These are phyloP conservation scores for Linderniella brevidens DNA, from an alignment of 257 asterid genomes.

Conservation along the genomic window DNA sequence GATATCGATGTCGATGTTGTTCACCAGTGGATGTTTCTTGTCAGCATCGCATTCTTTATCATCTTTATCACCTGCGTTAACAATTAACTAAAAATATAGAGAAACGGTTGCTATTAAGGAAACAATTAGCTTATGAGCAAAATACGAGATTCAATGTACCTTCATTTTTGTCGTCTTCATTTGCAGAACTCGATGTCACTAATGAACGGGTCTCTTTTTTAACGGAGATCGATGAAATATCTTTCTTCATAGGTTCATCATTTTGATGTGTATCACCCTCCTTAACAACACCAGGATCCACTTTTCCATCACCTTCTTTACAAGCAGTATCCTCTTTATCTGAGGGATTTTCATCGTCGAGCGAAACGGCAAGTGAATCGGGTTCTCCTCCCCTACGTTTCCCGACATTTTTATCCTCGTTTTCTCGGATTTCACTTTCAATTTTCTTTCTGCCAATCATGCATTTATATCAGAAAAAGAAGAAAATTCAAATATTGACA, in stretches of 20 bases:
- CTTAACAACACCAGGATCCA: slow-evolving; percentile 24
- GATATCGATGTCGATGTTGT: slow-evolving; percentile 19
- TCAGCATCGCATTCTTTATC: slow-evolving; percentile 15
- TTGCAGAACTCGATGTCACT: slow-evolving; percentile 18
- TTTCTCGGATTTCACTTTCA: slow-evolving; percentile 24
- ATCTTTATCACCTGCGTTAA: slow-evolving; percentile 23
- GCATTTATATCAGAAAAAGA: slow-evolving; percentile 15
- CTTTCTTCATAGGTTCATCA: slow-evolving; percentile 33
- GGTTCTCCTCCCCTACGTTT: slow-evolving; percentile 27
- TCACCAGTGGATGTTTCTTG: slow-evolving; percentile 21
- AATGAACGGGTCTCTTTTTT: slow-evolving; percentile 29
- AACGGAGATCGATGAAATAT: slow-evolving; percentile 21
- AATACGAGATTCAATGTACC: slow-evolving; percentile 18
- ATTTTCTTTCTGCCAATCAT: slow-evolving; percentile 36
- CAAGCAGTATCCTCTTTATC: slow-evolving; percentile 24
- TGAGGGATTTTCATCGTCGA: slow-evolving; percentile 17
- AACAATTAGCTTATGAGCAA: neutral
- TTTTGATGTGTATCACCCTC: slow-evolving; percentile 16
- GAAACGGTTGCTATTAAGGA: slow-evolving; percentile 3
- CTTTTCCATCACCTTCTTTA: slow-evolving; percentile 18
- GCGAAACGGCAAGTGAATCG: slow-evolving; percentile 11
- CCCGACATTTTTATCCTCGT: slow-evolving; percentile 22
- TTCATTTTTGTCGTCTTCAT: slow-evolving; percentile 23
- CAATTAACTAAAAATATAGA: slow-evolving; percentile 10
- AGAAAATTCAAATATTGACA: slow-evolving; percentile 1